Base-by-base conservation (phyloP, 2,329 filamentous ascomycete genomes). In the Cercospora sesami region DNA sequence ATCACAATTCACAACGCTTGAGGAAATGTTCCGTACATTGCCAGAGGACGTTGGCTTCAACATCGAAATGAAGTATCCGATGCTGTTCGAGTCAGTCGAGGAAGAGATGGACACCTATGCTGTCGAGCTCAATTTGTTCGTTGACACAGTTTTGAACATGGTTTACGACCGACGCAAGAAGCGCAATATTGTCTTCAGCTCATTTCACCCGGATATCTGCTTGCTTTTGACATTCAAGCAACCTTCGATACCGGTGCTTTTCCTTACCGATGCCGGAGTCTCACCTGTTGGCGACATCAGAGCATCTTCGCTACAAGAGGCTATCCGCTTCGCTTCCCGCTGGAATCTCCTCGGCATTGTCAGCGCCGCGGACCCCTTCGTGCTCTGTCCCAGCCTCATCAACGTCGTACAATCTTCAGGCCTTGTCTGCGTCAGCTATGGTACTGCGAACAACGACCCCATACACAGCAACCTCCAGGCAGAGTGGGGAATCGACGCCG, bases 11-110 rank as follows among this genome's bases (percentile, higher is more conserved):
- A 94, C 94, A 7, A 99, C 95, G 0, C 84, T 99, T 4, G 93
- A 97, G 79, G 93, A 97, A 70, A 89, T 98, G 78, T 97, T 99
- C 82, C 87, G 87, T 75, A 90, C 94, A 76, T 83, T 99, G 0
- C 93, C 93, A 0, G 86, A 91, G 70, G 85, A 87, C 14, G 91
- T 96, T 23, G 94, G 95, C 14, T 99, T 99, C 86, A 98, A 99
- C 80, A 96, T 99, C 73, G 95, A 99, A 83, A 91, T 99, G 86
- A 98, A 99, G 81, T 99, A 99, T 78, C 95, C 95, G 5, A 98
- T 98, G 94, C 87, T 99, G 51, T 91, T 94, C 78, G 96, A 99
- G 83, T 92, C 89, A 67, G 93, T 97, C 79, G 92, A 96, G 78
- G 91, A 97, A 73, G 93, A 96, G 74, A 97, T 98, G 93, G 94